Percentiles rank a stretch among this genome's conserved stretches.
Evolutionary conservation across 2,329 filamentous ascomycete species (phyloP).

Genomic region (Apiospora malaysiana): DNA sequence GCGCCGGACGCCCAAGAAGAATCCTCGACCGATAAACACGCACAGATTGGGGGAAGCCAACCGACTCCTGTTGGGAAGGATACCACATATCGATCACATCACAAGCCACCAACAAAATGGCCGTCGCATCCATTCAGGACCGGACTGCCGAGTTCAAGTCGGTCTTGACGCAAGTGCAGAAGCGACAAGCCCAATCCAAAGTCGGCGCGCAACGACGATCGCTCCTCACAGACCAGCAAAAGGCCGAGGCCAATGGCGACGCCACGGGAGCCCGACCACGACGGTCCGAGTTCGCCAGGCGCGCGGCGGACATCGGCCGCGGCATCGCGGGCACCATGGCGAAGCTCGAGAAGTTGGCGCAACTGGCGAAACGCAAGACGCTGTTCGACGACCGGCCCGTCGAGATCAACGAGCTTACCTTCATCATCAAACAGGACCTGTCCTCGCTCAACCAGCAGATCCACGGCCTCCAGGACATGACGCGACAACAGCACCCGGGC

Average conservation of each 20-base stretch:
- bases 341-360: slow-evolving; percentile 91
- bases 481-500: slow-evolving; percentile 69
- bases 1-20: slow-evolving; percentile 12
- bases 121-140: slow-evolving; percentile 85
- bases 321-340: slow-evolving; percentile 93
- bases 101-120: slow-evolving; percentile 50
- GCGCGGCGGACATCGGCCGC: slow-evolving; percentile 89
- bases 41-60: background rate
- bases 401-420: slow-evolving; percentile 96
- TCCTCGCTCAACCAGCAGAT: slow-evolving; percentile 86
- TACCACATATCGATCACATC: slow-evolving; percentile 4
- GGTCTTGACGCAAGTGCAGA: slow-evolving; percentile 85
- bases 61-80: background rate
- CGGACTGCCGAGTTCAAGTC: slow-evolving; percentile 94
- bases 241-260: slow-evolving; percentile 63
- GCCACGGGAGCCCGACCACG: slow-evolving; percentile 50
- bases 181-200: slow-evolving; percentile 77
- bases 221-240: slow-evolving; percentile 76
- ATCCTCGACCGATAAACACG: background rate
- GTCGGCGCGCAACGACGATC: slow-evolving; percentile 80
- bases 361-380: slow-evolving; percentile 94
- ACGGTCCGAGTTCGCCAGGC: slow-evolving; percentile 84
- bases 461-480: slow-evolving; percentile 77
- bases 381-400: slow-evolving; percentile 96
- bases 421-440: slow-evolving; percentile 97